Evolutionary conservation across 2,329 filamentous ascomycete genomes (phyloP), one percentile per base, ranked within the genome.

Genomic region (Penicillium sp.): DNA sequence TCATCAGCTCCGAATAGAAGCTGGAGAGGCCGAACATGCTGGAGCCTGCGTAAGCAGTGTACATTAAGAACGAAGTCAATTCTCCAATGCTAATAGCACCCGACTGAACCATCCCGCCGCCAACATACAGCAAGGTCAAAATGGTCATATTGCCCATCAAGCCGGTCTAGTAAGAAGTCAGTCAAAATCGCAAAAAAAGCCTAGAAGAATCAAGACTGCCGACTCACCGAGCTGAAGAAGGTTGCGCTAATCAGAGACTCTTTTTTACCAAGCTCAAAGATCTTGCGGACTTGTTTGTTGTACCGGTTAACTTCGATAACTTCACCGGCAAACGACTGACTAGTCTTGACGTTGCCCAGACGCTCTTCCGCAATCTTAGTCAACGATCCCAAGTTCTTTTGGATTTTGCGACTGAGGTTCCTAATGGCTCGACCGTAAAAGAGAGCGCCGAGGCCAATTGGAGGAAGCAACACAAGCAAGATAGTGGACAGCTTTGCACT

Each of bases 1-100:
- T 99, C 94, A 99, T 99, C 61, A 99, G 82, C 73, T 99, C 94
- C 0, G 93, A 96, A 76, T 97, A 99, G 78, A 99, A 99, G 56
- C 90, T 91, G 4, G 92, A 96, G 1, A 99, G 81, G 4, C 94
- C 94, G 66, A 97, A 96, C 62, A 99, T 84, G 75, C 91, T 96
- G 49, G 90, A 94, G 19, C 86, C 86, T 53, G 86, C 86, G 66
- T 88, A 97, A 4, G 91, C 93, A 3, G 93, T 96, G 75, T 97
- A 99, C 93, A 99, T 97, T 79, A 99, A 84, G 77, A 99, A 99
- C 0, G 92, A 96, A 1, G 94, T 96, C 43, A 99, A 78, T 64
- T 99, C 93, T 66, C 94, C 94, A 48, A 97, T 87, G 8, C 86
- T 91, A 79, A 99, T 94, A 42, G 87, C 82, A 1, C 94, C 94